Evolutionary conservation across 352 stramenopile genomes (phyloP).

Genomic region (Globisporangium abappressorium): DNA sequence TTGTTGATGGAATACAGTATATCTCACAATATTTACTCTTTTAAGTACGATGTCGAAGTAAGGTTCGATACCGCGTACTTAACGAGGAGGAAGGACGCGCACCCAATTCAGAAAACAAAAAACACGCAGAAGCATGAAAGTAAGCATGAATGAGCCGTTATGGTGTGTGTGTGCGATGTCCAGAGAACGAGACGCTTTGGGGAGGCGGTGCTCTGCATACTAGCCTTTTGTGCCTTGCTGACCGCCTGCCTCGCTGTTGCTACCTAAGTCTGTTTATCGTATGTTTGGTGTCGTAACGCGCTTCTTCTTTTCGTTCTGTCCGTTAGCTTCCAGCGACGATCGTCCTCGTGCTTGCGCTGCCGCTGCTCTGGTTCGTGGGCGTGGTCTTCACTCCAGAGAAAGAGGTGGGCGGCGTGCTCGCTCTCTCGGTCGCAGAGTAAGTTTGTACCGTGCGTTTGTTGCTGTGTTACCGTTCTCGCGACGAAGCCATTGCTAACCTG

Average conservation of each 20-base stretch:
- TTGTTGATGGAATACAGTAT: no score
- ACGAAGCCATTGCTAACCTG: background rate
- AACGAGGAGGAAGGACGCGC: no score
- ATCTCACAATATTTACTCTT: no score
- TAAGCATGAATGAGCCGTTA: background rate
- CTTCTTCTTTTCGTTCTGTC: background rate
- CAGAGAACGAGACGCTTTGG: background rate
- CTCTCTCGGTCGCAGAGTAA: slow-evolving; percentile 79
- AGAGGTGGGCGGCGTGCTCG: slow-evolving; percentile 64
- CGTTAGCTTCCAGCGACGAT: slow-evolving; percentile 69
- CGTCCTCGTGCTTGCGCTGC: slow-evolving; percentile 52
- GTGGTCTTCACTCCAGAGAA: slow-evolving; percentile 67
- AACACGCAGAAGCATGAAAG: background rate
- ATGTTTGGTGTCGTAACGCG: background rate
- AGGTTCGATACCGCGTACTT: no score
- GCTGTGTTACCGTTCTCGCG: background rate
- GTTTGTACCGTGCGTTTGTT: slow-evolving; percentile 13
- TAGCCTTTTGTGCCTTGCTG: no score
- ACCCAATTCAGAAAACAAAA: slow-evolving; percentile 1
- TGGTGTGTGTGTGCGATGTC: background rate
- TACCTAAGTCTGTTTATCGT: background rate
- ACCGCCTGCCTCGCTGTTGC: background rate
- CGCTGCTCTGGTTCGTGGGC: slow-evolving; percentile 71
- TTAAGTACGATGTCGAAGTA: no score
- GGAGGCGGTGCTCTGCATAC: no score